These are phyloP conservation scores for Fusarium albosuccineum DNA, from an alignment of 2,329 filamentous ascomycete genomes.

Conservation along the genomic window DNA sequence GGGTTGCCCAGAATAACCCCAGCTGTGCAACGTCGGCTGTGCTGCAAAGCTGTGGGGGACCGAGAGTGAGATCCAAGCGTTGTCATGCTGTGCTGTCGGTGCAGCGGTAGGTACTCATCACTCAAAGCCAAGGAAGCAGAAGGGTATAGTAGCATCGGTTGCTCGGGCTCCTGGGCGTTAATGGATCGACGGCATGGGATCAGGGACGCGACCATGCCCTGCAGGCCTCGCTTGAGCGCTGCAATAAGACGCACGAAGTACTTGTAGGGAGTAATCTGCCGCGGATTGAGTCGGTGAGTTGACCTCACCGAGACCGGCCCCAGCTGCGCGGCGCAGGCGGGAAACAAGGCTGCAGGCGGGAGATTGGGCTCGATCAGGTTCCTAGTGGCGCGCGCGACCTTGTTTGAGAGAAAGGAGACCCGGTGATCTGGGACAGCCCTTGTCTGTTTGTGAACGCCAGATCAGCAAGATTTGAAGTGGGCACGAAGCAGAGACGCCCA, in stretches of 20 bases:
- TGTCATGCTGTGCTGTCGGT: constrained; percentile 17
- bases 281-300: constrained; percentile 38
- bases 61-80: constrained; percentile 29
- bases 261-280: constrained; percentile 29
- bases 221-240: constrained; percentile 30
- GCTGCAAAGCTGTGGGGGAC: constrained; percentile 34
- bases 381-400: constrained; percentile 28
- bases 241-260: constrained; percentile 12
- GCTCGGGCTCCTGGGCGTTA: constrained; percentile 13
- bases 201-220: constrained; percentile 23
- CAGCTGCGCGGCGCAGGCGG: constrained; percentile 19
- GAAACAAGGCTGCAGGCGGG: constrained; percentile 42
- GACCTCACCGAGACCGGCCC: constrained; percentile 38
- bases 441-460: constrained; percentile 37
- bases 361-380: constrained; percentile 42
- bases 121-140: constrained; percentile 33
- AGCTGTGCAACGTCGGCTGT: constrained; percentile 39
- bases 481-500: constrained; percentile 27
- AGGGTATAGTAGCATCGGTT: constrained; percentile 24
- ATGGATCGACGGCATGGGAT: constrained; percentile 41
- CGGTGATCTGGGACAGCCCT: constrained; percentile 48
- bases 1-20: constrained; percentile 28
- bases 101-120: constrained; percentile 13
- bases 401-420: constrained; percentile 39
- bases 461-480: constrained; percentile 43